Evolutionary conservation across 768 basidiomycete species (phyloP).

Genomic region (Harrya chromipes): DNA sequence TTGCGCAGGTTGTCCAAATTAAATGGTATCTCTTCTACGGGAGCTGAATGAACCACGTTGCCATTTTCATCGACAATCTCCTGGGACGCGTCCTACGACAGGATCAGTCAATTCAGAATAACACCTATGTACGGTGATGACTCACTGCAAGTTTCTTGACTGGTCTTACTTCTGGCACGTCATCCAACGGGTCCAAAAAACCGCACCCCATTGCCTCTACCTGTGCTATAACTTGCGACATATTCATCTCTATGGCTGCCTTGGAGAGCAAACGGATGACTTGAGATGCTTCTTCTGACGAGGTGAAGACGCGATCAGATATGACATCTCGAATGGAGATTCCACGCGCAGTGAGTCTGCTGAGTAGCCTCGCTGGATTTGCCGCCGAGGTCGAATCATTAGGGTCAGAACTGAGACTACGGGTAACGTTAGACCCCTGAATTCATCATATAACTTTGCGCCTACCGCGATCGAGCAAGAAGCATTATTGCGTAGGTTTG

Average conservation of each 20-base stretch:
- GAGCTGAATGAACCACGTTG: conserved; percentile 19
- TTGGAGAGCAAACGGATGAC: conserved; percentile 56
- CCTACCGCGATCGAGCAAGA: conserved; percentile 52
- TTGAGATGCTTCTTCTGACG: conserved; percentile 52
- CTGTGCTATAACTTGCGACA: conserved; percentile 50
- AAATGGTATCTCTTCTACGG: conserved; percentile 55
- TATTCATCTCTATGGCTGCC: conserved; percentile 55
- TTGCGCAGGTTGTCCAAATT: conserved; percentile 70
- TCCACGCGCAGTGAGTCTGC: conserved; percentile 44
- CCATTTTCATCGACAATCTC: conserved; percentile 19
- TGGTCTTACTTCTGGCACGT: conserved; percentile 61
- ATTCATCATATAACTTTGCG: not conserved
- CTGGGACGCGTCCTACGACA: conserved; percentile 14
- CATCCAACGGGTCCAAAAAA: conserved; percentile 41
- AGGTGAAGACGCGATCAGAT: conserved; percentile 52
- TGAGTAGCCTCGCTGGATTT: conserved; percentile 36
- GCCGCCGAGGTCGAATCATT: conserved; percentile 14
- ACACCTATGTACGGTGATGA: not conserved
- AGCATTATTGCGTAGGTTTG: conserved; percentile 72
- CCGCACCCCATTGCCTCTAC: conserved; percentile 45
- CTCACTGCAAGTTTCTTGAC: conserved; percentile 50
- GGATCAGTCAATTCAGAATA: not conserved
- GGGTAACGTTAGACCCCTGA: conserved; percentile 11
- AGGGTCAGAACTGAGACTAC: conserved; percentile 39
- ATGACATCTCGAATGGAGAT: conserved; percentile 52